These are phyloP conservation scores for Leccinum uliginosum DNA, from an alignment of 768 basidiomycete genomes.

Conservation along the genomic window DNA sequence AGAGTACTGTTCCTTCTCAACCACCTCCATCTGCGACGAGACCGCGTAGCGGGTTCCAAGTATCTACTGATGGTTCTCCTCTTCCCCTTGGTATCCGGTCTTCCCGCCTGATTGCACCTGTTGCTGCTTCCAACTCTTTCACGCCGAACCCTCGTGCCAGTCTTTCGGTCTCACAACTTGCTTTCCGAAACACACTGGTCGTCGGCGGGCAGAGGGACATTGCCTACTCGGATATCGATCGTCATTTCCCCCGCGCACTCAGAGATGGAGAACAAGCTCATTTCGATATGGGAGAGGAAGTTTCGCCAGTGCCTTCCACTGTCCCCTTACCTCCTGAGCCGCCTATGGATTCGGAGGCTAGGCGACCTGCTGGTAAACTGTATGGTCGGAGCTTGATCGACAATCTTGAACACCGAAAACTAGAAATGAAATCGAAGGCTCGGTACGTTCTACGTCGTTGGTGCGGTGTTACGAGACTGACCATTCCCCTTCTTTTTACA, in stretches of 20 bases:
- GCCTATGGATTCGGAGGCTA: conserved; percentile 30
- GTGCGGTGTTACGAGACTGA: conserved; percentile 6
- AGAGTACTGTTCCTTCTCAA: conserved; percentile 38
- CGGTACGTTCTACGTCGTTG: conserved; percentile 47
- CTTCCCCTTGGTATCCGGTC: conserved; percentile 71
- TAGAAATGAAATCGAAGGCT: conserved; percentile 76
- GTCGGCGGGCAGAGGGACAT: conserved; percentile 65
- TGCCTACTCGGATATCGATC: conserved; percentile 56
- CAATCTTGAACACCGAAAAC: conserved; percentile 79
- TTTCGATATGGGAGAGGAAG: conserved; percentile 41
- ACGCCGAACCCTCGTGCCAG: conserved; percentile 74
- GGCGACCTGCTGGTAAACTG: conserved; percentile 72
- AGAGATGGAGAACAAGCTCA: conserved; percentile 75
- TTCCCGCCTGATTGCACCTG: conserved; percentile 40
- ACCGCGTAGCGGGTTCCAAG: conserved; percentile 56
- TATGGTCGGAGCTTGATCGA: conserved; percentile 90
- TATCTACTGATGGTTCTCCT: conserved; percentile 59
- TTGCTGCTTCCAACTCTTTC: conserved; percentile 58
- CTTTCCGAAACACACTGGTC: conserved; percentile 77
- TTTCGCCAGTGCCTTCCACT: conserved; percentile 29
- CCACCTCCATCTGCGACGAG: conserved; percentile 32
- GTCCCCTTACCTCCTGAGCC: conserved; percentile 28
- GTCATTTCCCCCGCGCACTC: conserved; percentile 62
- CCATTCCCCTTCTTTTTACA: background rate
- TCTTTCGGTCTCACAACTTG: conserved; percentile 74